Evolutionary conservation across 148 eudicot genomes (phyloP).

Genomic region (Salicornia ramosissima): DNA sequence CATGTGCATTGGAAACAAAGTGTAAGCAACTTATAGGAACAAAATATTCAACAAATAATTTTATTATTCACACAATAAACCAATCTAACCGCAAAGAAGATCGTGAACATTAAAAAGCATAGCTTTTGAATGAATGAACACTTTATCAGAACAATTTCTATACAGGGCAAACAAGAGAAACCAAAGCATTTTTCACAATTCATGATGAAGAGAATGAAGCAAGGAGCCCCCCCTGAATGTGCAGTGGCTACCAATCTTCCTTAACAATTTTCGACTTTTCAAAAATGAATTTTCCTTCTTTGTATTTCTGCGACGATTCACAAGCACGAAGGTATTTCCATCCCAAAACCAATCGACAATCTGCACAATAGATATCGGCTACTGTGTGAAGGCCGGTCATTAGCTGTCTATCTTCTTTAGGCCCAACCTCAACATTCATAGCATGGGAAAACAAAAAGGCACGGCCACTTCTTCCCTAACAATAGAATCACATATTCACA

Average conservation of each 20-base stretch:
- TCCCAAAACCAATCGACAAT: slow-evolving; percentile 46
- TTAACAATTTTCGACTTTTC: slow-evolving; percentile 56
- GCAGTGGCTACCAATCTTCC: slow-evolving; percentile 51
- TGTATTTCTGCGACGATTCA: slow-evolving; percentile 47
- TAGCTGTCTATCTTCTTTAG: slow-evolving; percentile 44
- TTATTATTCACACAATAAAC: slow-evolving; percentile 15
- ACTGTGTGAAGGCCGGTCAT: slow-evolving; percentile 59
- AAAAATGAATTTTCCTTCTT: slow-evolving; percentile 52
- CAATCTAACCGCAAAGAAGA: background rate
- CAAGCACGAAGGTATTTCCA: slow-evolving; percentile 60
- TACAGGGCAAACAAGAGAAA: slow-evolving; percentile 21
- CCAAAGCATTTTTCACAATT: slow-evolving; percentile 2
- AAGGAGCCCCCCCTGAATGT: slow-evolving; percentile 5
- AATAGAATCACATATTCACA: slow-evolving; percentile 5
- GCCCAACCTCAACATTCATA: slow-evolving; percentile 45
- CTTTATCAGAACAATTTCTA: slow-evolving; percentile 14
- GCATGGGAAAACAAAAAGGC: slow-evolving; percentile 54
- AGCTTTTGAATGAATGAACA: slow-evolving; percentile 12
- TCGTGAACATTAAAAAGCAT: background rate
- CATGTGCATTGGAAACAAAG: too few species aligned
- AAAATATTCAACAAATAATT: background rate
- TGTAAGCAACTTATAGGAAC: too few species aligned
- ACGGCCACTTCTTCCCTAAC: slow-evolving; percentile 38
- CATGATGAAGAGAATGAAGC: slow-evolving; percentile 7
- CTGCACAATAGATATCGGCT: slow-evolving; percentile 47